These are phyloP conservation scores for Coemansia sp. DNA, from an alignment of 192 early-diverging fungal species.

Conservation along the genomic window DNA sequence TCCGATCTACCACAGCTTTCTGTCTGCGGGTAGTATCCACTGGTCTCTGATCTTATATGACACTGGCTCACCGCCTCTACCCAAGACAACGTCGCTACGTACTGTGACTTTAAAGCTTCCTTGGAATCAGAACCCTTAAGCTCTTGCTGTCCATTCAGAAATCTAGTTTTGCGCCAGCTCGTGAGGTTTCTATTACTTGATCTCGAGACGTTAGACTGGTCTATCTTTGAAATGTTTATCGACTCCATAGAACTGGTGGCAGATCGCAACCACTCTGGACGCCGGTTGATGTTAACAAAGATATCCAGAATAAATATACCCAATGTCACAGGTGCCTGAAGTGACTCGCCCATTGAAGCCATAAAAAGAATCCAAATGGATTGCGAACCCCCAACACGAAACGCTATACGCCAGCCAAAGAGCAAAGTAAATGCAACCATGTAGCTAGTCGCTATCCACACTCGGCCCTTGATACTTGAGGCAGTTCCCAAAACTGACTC, in stretches of 20 bases:
- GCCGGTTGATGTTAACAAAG: slow-evolving; percentile 2
- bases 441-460: slow-evolving; percentile 14
- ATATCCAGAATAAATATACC: slow-evolving; percentile 16
- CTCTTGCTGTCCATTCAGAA: slow-evolving; percentile 17
- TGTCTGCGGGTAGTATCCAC: slow-evolving; percentile 11
- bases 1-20: slow-evolving; percentile 15
- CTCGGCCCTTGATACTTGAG: slow-evolving; percentile 14
- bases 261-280: slow-evolving; percentile 7
- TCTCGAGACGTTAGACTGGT: too few species aligned
- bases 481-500: slow-evolving; percentile 19
- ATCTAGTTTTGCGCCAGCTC: slow-evolving; percentile 10
- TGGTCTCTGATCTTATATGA: slow-evolving; percentile 4
- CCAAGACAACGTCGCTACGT: background rate
- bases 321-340: slow-evolving; percentile 12
- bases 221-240: too few species aligned
- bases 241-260: slow-evolving; percentile 2
- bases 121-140: too few species aligned
- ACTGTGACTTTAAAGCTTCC: too few species aligned
- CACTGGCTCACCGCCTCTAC: background rate
- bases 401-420: slow-evolving; percentile 12
- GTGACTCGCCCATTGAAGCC: slow-evolving; percentile 11
- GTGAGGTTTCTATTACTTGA: slow-evolving; percentile 15
- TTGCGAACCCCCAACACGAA: slow-evolving; percentile 18
- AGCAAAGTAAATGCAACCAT: background rate
- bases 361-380: slow-evolving; percentile 11